phyloP scores from a whole-genome alignment of 2,329 filamentous ascomycete species.

The Neopestalotiopsis sp. region DNA sequence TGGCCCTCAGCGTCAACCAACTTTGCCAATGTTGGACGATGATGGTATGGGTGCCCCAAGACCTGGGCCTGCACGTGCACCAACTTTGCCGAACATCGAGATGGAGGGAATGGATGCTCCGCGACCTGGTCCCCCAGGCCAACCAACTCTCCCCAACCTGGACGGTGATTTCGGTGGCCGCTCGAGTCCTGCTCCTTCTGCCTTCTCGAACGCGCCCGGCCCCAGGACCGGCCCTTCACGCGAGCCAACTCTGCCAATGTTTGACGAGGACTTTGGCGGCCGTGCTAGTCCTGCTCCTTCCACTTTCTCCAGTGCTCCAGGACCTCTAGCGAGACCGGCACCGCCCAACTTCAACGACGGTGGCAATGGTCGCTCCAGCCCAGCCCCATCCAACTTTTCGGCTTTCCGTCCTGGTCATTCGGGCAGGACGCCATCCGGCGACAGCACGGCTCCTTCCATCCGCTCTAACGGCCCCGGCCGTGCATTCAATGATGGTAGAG shows the following conservation, averaged over 20 bases:
- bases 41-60: constrained; percentile 23
- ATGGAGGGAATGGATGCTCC: neutral
- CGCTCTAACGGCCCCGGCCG: constrained; percentile 21
- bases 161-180: constrained; percentile 29
- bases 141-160: constrained; percentile 23
- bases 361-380: constrained; percentile 36
- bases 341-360: constrained; percentile 28
- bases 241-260: constrained; percentile 20
- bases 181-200: constrained; percentile 38
- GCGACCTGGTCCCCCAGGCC: constrained; percentile 24
- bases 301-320: constrained; percentile 20
- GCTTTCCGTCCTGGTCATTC: constrained; percentile 10
- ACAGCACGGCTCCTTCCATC: constrained; percentile 35
- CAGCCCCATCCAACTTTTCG: constrained; percentile 37
- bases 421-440: constrained; percentile 22
- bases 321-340: constrained; percentile 18
- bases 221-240: constrained; percentile 22
- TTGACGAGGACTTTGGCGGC: constrained; percentile 1
- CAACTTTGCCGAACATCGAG: neutral
- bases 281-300: constrained; percentile 36
- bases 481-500: constrained; percentile 27
- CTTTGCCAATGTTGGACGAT: constrained; percentile 21
- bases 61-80: constrained; percentile 11
- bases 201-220: constrained; percentile 26
- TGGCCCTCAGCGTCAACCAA: constrained; percentile 11